Conservation (phyloP, 495 filamentous ascomycete genomes). For the Trichoderma reesei region DNA sequence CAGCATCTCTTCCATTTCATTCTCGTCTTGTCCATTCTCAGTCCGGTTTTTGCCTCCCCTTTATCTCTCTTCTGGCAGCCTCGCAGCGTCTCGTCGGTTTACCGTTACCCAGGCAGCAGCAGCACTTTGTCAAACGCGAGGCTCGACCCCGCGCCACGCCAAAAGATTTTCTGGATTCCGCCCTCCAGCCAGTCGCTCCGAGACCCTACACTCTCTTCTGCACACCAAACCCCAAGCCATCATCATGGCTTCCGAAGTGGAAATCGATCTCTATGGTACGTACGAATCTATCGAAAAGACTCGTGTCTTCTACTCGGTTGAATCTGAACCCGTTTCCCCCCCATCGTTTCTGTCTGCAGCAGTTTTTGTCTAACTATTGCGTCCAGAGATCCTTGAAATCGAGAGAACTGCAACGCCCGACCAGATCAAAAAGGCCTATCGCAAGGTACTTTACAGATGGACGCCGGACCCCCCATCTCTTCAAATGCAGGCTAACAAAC, state of each 20-base stretch:
- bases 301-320: not conserved
- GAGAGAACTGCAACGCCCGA: conserved; percentile 58
- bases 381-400: conserved; percentile 66
- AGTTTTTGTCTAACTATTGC: not conserved
- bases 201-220: not conserved
- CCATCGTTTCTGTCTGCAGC: conserved; percentile 9
- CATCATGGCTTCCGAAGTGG: conserved; percentile 27
- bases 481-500: conserved; percentile 4
- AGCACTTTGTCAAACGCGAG: not conserved
- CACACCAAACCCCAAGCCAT: not conserved
- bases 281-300: not conserved
- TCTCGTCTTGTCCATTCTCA: not conserved
- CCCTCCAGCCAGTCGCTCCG: not conserved
- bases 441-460: conserved; percentile 57
- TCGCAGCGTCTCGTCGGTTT: not conserved
- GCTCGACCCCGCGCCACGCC: not conserved
- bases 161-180: conserved; percentile 1
- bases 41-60: not conserved
- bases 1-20: not conserved
- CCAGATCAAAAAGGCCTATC: conserved; percentile 95
- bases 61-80: not conserved
- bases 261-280: conserved; percentile 62
- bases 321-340: not conserved
- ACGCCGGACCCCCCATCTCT: conserved; percentile 16
- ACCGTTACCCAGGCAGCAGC: not conserved